Base-by-base conservation (phyloP, 345 rosid genomes). In the Diplotaxis tenuifolia region DNA sequence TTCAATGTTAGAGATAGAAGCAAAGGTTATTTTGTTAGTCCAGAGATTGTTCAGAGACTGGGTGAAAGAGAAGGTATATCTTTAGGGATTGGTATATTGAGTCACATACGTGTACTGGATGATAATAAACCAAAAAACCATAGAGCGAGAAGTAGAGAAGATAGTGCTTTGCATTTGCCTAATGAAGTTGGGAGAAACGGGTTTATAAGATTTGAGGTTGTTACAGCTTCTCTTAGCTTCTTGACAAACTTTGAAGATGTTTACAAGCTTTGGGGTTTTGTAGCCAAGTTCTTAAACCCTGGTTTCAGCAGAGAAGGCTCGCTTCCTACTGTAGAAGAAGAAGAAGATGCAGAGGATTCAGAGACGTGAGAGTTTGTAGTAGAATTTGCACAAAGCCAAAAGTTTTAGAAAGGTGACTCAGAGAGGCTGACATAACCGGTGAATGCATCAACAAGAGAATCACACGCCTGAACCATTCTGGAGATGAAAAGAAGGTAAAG, bases 161-260 rank as follows among this genome's bases (percentile, higher is more conserved):
- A 81, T 6, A 5, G 76, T 60, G 80, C 85, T 23, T 52, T 89
- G 45, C 74, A 87, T 54, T 78, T 84, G 73, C 92, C 88, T 22
- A 83, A 76, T 82, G 94, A 89, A 67, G 89, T 80, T 27, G 96
- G 96, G 29, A 89, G 88, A 79, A 79, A 75, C 4, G 90, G 89
- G 42, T 92, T 88, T 72, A 67, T 92, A 20, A 72, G 99, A 71
- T 84, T 89, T 9, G 96, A 94, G 76, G 99, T 94, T 59, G 96
- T 92, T 57, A 92, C 99, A 11, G 97, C 96, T 54, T 94, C 99
- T 50, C 89, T 94, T 0, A 85, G 97, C 67, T 94, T 94, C 77
- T 82, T 94, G 78, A 89, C 96, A 28, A 90, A 94, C 83, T 94
- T 94, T 73, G 97, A 92, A 75, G 99, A 94, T 80, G 97, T 94